These are phyloP conservation scores for Rhizopus arrhizus DNA, from an alignment of 371 early-diverging fungal species.

Conservation along the genomic window DNA sequence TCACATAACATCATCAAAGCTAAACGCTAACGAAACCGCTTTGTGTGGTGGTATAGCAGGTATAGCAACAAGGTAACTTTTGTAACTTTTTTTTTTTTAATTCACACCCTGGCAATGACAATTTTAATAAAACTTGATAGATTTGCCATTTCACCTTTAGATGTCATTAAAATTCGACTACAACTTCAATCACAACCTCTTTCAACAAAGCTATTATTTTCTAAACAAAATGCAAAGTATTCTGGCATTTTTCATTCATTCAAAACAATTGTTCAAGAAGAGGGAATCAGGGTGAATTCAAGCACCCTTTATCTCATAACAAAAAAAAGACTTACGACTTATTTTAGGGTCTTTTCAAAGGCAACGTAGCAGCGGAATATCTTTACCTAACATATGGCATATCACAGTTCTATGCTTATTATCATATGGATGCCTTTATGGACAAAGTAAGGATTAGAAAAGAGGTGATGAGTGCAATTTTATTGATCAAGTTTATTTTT, in stretches of 20 bases:
- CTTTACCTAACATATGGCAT: conserved; percentile 88
- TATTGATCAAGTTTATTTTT: neutral
- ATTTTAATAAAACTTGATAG: conserved; percentile 11
- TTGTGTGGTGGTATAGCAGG: conserved; percentile 69
- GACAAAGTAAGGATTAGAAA: conserved; percentile 16
- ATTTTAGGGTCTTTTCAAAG: conserved; percentile 81
- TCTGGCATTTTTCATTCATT: conserved; percentile 52
- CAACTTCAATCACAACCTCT: conserved; percentile 53
- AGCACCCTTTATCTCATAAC: neutral
- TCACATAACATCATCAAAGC: conserved; percentile 38
- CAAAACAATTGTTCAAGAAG: conserved; percentile 59
- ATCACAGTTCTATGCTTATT: conserved; percentile 76
- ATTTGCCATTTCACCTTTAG: conserved; percentile 83
- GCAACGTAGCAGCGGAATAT: conserved; percentile 84
- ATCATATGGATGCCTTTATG: conserved; percentile 44
- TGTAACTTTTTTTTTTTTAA: neutral
- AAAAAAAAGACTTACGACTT: neutral
- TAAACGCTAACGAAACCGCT: conserved; percentile 57
- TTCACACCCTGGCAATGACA: neutral
- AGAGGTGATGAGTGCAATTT: neutral
- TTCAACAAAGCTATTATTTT: conserved; percentile 2
- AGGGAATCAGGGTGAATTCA: conserved; percentile 60
- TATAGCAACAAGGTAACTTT: conserved; percentile 51
- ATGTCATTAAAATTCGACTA: conserved; percentile 86
- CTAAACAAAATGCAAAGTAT: conserved; percentile 43